Evolutionary conservation across 129 eudicot species (phyloP).

Genomic region (Lonicera japonica): DNA sequence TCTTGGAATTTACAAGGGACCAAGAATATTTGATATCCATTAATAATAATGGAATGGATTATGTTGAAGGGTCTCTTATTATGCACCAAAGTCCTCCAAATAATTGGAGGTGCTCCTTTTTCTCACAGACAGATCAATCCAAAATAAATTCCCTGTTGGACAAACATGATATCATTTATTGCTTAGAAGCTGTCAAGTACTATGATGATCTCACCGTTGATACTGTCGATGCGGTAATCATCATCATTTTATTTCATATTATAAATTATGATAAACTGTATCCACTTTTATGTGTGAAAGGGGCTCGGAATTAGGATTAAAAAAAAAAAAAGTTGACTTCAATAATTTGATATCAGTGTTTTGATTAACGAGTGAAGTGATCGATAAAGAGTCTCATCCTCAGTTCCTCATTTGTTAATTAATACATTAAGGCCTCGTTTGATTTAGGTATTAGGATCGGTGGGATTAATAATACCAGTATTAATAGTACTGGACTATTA

Average conservation of each 20-base stretch:
- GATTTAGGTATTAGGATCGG: too few relatives aligned
- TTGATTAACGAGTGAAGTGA: too few relatives aligned
- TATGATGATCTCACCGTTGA: constrained; percentile 37
- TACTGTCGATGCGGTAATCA: constrained; percentile 45
- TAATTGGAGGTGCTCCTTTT: constrained; percentile 91
- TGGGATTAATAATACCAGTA: too few relatives aligned
- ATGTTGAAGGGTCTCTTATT: constrained; percentile 73
- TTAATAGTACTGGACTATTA: too few relatives aligned
- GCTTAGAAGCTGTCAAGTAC: constrained; percentile 71
- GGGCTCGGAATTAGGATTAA: too few relatives aligned
- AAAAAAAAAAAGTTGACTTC: too few relatives aligned
- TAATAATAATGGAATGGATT: constrained; percentile 30
- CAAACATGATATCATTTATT: constrained; percentile 43
- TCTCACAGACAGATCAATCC: constrained; percentile 43
- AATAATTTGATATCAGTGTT: too few relatives aligned
- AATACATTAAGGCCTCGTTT: too few relatives aligned
- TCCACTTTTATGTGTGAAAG: too few relatives aligned
- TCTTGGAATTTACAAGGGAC: constrained; percentile 56
- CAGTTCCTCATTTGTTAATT: too few relatives aligned
- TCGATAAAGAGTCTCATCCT: too few relatives aligned
- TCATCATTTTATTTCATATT: background rate
- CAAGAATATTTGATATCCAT: constrained; percentile 74
- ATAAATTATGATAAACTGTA: too few relatives aligned
- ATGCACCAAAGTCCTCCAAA: constrained; percentile 49
- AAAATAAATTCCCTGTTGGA: constrained; percentile 40